Percentiles rank a stretch among this genome's conserved stretches.
Conservation (phyloP, 371 early-diverging fungal species). For the Apophysomyces ossiformis region DNA sequence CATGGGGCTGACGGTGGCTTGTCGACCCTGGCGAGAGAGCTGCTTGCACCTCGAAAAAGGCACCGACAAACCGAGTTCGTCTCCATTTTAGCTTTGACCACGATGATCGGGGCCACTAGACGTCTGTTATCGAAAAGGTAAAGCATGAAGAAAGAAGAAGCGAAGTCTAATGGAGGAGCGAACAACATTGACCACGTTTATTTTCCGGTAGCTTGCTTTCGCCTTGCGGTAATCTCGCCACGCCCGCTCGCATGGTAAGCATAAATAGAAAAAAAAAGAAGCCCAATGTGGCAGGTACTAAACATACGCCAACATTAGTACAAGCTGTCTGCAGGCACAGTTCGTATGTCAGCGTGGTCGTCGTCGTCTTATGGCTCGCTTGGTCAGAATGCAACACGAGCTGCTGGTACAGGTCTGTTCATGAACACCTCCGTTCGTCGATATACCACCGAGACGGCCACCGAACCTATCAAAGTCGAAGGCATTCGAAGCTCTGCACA, state of each 20-base stretch:
- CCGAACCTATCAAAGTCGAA: constrained; percentile 4
- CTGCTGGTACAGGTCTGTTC: not conserved
- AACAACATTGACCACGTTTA: not conserved
- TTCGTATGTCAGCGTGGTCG: not conserved
- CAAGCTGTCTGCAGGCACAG: not conserved
- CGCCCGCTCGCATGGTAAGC: constrained; percentile 1
- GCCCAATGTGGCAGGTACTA: not conserved
- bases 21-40: too few species aligned
- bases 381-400: not conserved
- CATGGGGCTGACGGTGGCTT: too few species aligned
- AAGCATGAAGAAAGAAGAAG: too few species aligned
- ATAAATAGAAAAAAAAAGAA: not conserved
- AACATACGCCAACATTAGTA: not conserved
- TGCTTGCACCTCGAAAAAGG: too few species aligned
- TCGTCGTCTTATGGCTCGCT: not conserved
- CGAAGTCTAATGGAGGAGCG: too few species aligned
- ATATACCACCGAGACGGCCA: constrained; percentile 2
- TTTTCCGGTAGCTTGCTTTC: constrained; percentile 6
- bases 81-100: not conserved
- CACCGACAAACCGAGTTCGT: not conserved
- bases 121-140: constrained; percentile 8
- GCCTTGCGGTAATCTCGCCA: constrained; percentile 4
- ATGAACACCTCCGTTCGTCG: not conserved
- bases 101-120: constrained; percentile 5
- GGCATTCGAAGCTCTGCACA: constrained; percentile 17